These are phyloP conservation scores for Kwoniella heveanensis DNA, from an alignment of 768 basidiomycete genomes.

Conservation along the genomic window DNA sequence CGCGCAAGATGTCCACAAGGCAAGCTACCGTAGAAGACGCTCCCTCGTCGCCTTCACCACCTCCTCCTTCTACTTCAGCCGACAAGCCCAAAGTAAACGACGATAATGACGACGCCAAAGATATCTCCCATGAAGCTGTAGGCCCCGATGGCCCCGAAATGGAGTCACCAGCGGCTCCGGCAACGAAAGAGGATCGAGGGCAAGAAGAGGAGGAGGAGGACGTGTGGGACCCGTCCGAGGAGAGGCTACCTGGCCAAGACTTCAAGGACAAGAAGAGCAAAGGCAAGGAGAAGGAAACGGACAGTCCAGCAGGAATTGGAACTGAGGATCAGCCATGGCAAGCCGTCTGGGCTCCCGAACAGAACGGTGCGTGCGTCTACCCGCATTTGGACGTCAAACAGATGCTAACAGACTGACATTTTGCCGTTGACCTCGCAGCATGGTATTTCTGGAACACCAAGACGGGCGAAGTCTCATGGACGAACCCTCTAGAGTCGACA, in stretches of 20 bases:
- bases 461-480: conserved; percentile 53
- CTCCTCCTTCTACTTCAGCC: conserved; percentile 6
- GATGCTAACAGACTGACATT: neutral
- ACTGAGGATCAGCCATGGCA: conserved; percentile 48
- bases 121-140: too few species aligned
- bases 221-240: conserved; percentile 41
- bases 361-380: conserved; percentile 46
- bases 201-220: conserved; percentile 26
- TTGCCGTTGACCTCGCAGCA: conserved; percentile 29
- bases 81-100: conserved; percentile 3
- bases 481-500: conserved; percentile 48
- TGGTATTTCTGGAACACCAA: conserved; percentile 56
- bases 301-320: conserved; percentile 20
- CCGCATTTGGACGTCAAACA: too few species aligned
- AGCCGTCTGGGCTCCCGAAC: conserved; percentile 54
- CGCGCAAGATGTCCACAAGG: neutral
- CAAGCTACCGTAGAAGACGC: conserved; percentile 25
- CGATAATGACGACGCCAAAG: neutral
- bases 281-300: conserved; percentile 37
- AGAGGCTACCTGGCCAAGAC: conserved; percentile 28
- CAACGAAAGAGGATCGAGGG: too few species aligned
- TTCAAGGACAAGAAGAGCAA: conserved; percentile 15
- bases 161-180: too few species aligned
- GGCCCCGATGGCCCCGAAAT: too few species aligned
- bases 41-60: conserved; percentile 3